Evolutionary conservation across 2,329 filamentous ascomycete species (phyloP), one percentile per base, ranked within the genome.

Genomic region (Ambrosiella cleistominuta): DNA sequence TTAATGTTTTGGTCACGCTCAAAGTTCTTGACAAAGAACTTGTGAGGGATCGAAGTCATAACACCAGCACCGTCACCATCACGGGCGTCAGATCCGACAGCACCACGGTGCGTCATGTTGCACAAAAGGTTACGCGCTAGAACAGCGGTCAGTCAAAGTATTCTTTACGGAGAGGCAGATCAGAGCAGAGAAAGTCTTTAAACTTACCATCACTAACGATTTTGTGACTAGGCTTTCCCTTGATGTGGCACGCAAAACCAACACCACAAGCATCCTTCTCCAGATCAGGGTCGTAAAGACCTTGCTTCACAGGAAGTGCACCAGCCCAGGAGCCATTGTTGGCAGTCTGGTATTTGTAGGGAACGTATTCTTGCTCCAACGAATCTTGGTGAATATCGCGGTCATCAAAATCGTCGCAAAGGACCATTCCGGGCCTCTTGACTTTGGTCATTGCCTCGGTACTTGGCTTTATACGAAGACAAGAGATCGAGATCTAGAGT

Each of bases 191-290:
- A 39, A 12, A 38, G 9, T 49, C 19, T 35, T 37, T 47, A 42
- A 17, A 73, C 82, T 75, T 72, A 93, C 88, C 91, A 95, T 97
- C 91, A 73, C 86, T 95, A 63, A 97, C 86, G 68, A 97, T 97
- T 70, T 97, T 98, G 79, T 97, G 93, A 76, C 90, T 97, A 63
- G 90, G 72, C 72, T 87, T 86, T 76, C 93, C 93, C 78, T 97
- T 97, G 73, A 97, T 97, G 72, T 97, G 87, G 75, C 91, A 95
- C 72, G 91, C 88, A 73, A 98, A 98, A 70, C 93, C 93, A 68
- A 98, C 93, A 86, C 93, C 93, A 69, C 93, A 98, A 65, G 93
- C 90, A 90, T 98, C 93, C 73, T 97, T 97, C 75, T 97, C 93
- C 63, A 94, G 82, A 70, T 84, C 82, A 63, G 93, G 93, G 74